Evolutionary conservation across 208 protist genomes (phyloP), one percentile per base, ranked within the genome.

Genomic region (Sergeia podlipaevii): DNA sequence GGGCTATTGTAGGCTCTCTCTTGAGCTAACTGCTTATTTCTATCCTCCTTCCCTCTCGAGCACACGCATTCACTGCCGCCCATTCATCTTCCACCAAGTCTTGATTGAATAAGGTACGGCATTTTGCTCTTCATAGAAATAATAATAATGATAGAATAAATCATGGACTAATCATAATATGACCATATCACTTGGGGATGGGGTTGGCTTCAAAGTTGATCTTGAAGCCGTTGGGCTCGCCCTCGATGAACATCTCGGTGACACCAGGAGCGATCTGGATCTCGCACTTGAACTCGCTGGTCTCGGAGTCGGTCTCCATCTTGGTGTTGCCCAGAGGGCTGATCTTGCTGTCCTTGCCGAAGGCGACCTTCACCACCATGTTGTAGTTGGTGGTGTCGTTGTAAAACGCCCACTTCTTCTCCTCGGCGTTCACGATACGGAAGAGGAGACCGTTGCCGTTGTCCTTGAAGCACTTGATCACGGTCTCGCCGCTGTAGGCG

Each of bases 401-500:
- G 69, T 91, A 91, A 57, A 88, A 91, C 50, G 73, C 75, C 83
- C 83, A 91, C 64, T 80, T 68, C 66, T 80, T 79, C 60, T 85
- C 75, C 42, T 82, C 68, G 21, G 75, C 58, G 68, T 91, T 83
- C 23, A 91, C 68, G 48, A 91, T 80, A 39, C 83, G 83, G 71
- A 91, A 91, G 38, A 91, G 65, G 28, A 91, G 71, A 27, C 83
- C 83, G 68, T 91, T 91, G 60, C 83, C 83, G 53, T 88, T 80
- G 50, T 91, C 74, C 56, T 70, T 73, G 64, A 91, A 91, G 70
- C 80, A 88, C 65, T 88, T 88, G 24, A 81, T 44, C 8, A 87
- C 62, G 18, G 53, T 70, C 56, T 77, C 57, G 36, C 70, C 79
- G 21, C 36, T 65, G 62, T 77, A 86, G 38, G 66, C 53, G 32